These are phyloP conservation scores for Eucalyptus tenuipes DNA, from an alignment of 345 rosid genomes.

Conservation along the genomic window DNA sequence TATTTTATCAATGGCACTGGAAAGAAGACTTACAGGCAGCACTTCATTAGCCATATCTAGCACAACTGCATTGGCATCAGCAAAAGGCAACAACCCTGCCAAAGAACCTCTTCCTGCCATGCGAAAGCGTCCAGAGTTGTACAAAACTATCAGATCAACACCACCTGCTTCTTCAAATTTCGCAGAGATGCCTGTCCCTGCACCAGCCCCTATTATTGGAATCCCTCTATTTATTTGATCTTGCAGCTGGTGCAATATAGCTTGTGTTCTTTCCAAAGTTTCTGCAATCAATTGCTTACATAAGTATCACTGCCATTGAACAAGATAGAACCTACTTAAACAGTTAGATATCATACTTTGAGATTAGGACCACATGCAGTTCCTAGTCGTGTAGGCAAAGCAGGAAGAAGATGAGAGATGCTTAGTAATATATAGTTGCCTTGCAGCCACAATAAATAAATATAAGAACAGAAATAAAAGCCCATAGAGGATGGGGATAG, in stretches of 20 bases:
- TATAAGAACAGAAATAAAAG: background rate
- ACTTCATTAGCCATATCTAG: conserved; percentile 97
- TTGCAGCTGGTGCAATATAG: conserved; percentile 52
- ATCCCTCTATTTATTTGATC: conserved; percentile 55
- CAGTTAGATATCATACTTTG: background rate
- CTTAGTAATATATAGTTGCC: background rate
- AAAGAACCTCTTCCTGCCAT: conserved; percentile 99
- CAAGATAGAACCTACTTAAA: background rate
- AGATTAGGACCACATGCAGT: background rate
- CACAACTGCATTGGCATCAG: conserved; percentile 87
- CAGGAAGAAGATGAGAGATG: background rate
- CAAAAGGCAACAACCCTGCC: conserved; percentile 88
- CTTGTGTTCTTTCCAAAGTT: conserved; percentile 56
- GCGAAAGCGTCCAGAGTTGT: conserved; percentile 93
- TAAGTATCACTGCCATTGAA: background rate
- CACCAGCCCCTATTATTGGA: conserved; percentile 95
- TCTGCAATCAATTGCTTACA: conserved; percentile 28
- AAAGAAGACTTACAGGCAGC: conserved; percentile 53
- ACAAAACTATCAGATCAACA: conserved; percentile 73
- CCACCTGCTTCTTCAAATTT: conserved; percentile 99
- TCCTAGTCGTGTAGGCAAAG: background rate
- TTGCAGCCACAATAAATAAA: background rate
- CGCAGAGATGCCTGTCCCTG: conserved; percentile 97
- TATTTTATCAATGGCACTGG: background rate
- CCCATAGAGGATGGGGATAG: background rate